These are phyloP conservation scores for Fusarium sp. DNA, from an alignment of 2,329 filamentous ascomycete species.

Conservation along the genomic window DNA sequence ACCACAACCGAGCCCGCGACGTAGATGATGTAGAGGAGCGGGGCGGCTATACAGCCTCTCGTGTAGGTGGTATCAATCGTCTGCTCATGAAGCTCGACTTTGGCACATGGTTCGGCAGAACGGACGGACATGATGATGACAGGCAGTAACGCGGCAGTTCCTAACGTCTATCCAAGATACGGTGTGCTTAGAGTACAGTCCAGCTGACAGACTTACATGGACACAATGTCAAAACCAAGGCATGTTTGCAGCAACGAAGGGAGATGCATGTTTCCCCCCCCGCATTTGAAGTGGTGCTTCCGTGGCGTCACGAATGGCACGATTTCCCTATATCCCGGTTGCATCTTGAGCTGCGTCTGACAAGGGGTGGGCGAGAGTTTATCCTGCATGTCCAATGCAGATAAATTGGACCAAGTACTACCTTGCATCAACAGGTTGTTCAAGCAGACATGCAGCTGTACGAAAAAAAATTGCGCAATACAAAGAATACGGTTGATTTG, in stretches of 20 bases:
- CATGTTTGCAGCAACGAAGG: constrained; percentile 23
- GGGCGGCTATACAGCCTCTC: constrained; percentile 70
- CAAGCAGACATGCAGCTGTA: constrained; percentile 14
- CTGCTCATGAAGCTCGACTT: constrained; percentile 91
- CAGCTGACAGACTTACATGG: constrained; percentile 14
- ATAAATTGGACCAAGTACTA: constrained; percentile 3
- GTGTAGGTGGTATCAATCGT: constrained; percentile 82
- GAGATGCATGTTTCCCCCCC: constrained; percentile 18
- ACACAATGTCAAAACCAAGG: constrained; percentile 24
- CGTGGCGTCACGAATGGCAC: constrained; percentile 44
- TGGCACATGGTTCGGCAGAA: constrained; percentile 63
- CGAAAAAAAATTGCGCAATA: constrained; percentile 20
- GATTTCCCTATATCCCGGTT: constrained; percentile 38
- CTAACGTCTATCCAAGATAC: constrained; percentile 10
- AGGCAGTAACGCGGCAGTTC: constrained; percentile 19
- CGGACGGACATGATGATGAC: constrained; percentile 36
- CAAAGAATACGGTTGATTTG: constrained; percentile 25
- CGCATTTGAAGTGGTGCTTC: constrained; percentile 10
- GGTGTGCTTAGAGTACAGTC: not conserved
- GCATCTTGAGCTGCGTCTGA: constrained; percentile 23
- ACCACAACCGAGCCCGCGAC: constrained; percentile 45
- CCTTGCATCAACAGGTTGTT: constrained; percentile 26
- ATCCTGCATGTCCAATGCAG: constrained; percentile 4
- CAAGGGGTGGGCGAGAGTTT: constrained; percentile 17
- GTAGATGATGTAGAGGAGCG: constrained; percentile 51